phyloP scores from a whole-genome alignment of 2,329 filamentous ascomycete species.

The Verticillium tricorpus region DNA sequence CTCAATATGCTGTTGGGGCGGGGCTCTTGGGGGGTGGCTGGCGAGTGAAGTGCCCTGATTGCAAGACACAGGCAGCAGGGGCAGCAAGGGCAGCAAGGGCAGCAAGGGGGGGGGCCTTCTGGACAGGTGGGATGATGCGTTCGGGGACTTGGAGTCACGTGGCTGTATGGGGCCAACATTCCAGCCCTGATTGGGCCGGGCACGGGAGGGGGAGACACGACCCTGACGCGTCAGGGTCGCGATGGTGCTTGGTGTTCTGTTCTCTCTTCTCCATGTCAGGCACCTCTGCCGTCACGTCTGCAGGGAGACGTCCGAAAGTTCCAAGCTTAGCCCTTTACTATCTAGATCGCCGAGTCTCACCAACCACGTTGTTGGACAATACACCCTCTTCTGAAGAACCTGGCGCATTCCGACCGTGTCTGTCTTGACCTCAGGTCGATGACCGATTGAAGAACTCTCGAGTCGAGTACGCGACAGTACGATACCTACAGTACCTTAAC shows the following conservation, averaged over 20 bases:
- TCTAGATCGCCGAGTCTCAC: not conserved
- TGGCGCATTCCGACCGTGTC: not conserved
- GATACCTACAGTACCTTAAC: too few relatives aligned
- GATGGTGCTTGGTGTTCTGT: not conserved
- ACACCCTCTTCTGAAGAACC: not conserved
- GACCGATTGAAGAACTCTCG: too few relatives aligned
- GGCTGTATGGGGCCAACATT: constrained; percentile 6
- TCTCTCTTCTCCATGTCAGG: not conserved
- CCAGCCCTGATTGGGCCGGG: constrained; percentile 6
- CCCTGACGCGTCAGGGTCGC: constrained; percentile 12
- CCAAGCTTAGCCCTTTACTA: not conserved
- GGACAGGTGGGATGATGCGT: constrained; percentile 8
- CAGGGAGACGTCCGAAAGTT: not conserved
- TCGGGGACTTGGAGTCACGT: constrained; percentile 7
- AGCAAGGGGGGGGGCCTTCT: not conserved
- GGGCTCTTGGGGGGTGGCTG: not conserved
- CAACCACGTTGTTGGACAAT: not conserved
- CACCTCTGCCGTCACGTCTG: not conserved
- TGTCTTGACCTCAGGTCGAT: too few relatives aligned
- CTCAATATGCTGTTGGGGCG: not conserved
- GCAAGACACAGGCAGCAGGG: not conserved
- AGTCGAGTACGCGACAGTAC: too few relatives aligned
- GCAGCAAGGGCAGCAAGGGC: not conserved
- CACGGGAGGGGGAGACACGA: constrained; percentile 7
- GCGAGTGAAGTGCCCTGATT: not conserved